A percentile compares a stretch with the other conserved stretches of the same genome.
phyloP scores from a whole-genome alignment of 2,329 filamentous ascomycete species.

The Penicillium sp. region DNA sequence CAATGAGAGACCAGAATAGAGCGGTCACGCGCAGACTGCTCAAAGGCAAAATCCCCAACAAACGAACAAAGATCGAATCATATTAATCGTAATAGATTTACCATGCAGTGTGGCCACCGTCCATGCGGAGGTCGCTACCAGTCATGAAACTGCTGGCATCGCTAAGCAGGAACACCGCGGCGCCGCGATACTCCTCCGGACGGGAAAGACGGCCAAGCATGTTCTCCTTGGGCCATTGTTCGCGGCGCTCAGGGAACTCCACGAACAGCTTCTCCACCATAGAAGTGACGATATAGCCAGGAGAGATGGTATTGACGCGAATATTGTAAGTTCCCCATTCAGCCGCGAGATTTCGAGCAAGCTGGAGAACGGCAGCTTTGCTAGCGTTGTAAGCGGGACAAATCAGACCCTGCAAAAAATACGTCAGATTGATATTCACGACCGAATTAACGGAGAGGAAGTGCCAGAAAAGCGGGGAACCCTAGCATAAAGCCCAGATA shows the following conservation, averaged over 20 bases:
- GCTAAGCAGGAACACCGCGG: slow-evolving; percentile 49
- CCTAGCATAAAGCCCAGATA: neutral
- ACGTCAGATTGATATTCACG: neutral
- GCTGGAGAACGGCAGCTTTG: slow-evolving; percentile 51
- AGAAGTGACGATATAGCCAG: slow-evolving; percentile 50
- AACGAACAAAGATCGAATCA: neutral
- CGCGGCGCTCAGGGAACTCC: slow-evolving; percentile 78
- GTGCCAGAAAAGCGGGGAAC: neutral
- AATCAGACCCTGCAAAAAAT: slow-evolving; percentile 43
- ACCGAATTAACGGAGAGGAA: neutral
- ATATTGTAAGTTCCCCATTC: slow-evolving; percentile 53
- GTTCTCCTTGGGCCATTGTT: slow-evolving; percentile 78
- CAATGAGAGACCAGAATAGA: slow-evolving; percentile 18
- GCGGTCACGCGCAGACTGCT: slow-evolving; percentile 13
- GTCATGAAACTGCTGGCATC: slow-evolving; percentile 59
- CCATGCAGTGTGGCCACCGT: slow-evolving; percentile 58
- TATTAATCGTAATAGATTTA: slow-evolving; percentile 31
- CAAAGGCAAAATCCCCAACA: slow-evolving; percentile 5
- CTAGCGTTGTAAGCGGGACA: slow-evolving; percentile 52
- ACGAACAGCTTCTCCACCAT: slow-evolving; percentile 48
- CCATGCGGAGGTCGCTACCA: slow-evolving; percentile 55
- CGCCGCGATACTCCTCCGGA: slow-evolving; percentile 68
- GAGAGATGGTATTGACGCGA: slow-evolving; percentile 52
- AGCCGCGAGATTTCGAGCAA: slow-evolving; percentile 49
- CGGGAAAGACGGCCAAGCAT: slow-evolving; percentile 73